Evolutionary conservation across 2,329 filamentous ascomycete species (phyloP), one percentile per base, ranked within the genome.

Genomic region (Penicillium crustosum): DNA sequence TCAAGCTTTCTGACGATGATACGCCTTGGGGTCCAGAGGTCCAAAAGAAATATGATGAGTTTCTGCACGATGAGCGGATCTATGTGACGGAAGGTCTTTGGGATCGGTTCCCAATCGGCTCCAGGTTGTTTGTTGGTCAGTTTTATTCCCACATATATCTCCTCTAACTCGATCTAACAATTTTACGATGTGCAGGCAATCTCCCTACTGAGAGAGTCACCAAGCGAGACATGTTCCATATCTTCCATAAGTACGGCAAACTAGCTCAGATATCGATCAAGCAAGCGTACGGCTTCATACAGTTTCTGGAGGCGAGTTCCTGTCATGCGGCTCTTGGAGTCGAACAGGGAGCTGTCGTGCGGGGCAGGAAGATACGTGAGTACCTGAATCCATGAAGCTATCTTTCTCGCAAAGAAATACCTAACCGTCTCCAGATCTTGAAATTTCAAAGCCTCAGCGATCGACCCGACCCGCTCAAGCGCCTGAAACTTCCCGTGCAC

Each of bases 251-350:
- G 57, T 93, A 91, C 71, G 94, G 94, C 53, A 88, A 88, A 60
- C 81, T 99, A 47, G 93, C 93, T 2, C 94, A 99, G 73, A 94
- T 97, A 59, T 96, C 92, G 0, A 91, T 97, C 67, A 97, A 97
- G 75, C 92, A 94, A 64, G 93, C 93, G 1, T 97, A 96, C 75
- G 94, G 94, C 1, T 99, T 97, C 71, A 92, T 97, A 36, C 94
- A 97, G 72, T 99, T 95, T 65, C 83, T 96, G 64, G 88, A 91
- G 31, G 79, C 87, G 4, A 81, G 83, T 2, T 88, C 93, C 69
- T 96, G 92, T 63, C 81, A 84, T 56, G 81, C 82, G 45, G 93
- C 93, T 5, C 83, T 97, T 66, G 82, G 89, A 36, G 82, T 83
- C 36, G 86, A 97, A 60, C 91, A 97, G 75, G 91, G 90, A 10